Evolutionary conservation across 2,329 filamentous ascomycete species (phyloP), one percentile per base, ranked within the genome.

Genomic region (Phialemonium atrogriseum): DNA sequence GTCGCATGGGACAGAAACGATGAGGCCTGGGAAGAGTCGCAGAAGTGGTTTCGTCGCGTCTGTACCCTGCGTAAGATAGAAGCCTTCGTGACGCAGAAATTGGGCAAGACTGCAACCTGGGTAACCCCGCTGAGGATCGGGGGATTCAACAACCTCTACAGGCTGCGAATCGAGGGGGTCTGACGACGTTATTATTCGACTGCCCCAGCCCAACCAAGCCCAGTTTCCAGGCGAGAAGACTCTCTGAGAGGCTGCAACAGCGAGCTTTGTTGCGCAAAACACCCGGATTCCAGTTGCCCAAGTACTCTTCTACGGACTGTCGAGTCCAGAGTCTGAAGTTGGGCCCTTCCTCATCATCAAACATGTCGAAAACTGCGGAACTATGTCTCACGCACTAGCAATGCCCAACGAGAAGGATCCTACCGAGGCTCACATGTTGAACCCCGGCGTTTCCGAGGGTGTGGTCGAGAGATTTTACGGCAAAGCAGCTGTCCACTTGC

Each of bases 1-100:
- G 37, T 52, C 26, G 51, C 45, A 3, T 54, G 45, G 49, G 48
- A 52, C 30, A 37, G 38, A 10, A 51, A 40, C 28, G 51, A 55
- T 31, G 45, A 47, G 25, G 27, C 32, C 22, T 50, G 36, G 35
- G 49, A 50, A 8, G 32, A 46, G 22, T 41, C 43, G 8, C 27
- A 41, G 16, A 49, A 48, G 27, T 35, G 47, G 17, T 36, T 51
- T 7, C 29, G 42, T 18, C 29, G 38, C 10, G 15, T 27, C n/a
- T 36, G 34, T 3, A 40, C 38, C 0, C 48, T 38, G 23, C 46
- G 40, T 17, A 38, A 41, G 25, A 24, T 50, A 11, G 40, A 42
- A 37, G 15, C 24, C 3, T 42, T 51, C 31, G 42, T 39, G 3
- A 21, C 41, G 25, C 37, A 21, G 10, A 33, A 30, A 2, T 43